Conservation (phyloP, 129 eudicot species). For the Flaveria sonorensis region DNA sequence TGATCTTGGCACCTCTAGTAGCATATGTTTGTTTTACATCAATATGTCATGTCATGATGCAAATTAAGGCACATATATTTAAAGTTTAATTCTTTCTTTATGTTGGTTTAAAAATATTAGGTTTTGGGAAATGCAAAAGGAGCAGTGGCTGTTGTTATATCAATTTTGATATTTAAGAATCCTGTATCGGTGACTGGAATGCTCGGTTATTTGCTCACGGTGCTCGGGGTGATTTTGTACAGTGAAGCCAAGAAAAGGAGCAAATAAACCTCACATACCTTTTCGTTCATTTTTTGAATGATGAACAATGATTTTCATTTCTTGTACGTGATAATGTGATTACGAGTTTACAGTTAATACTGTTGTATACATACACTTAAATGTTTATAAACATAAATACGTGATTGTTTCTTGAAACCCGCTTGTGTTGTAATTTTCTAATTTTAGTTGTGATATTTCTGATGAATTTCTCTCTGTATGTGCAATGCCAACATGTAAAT, state of each 20-base stretch:
- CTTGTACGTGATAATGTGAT: slow-evolving; percentile 32
- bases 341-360: slow-evolving; percentile 29
- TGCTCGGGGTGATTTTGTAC: slow-evolving; percentile 41
- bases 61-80: neutral
- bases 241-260: slow-evolving; percentile 49
- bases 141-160: slow-evolving; percentile 54
- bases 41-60: neutral
- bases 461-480: neutral
- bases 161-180: slow-evolving; percentile 45
- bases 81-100: neutral
- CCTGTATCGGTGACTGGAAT: slow-evolving; percentile 46
- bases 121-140: slow-evolving; percentile 58
- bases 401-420: slow-evolving; percentile 12
- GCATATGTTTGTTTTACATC: neutral
- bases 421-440: neutral
- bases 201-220: slow-evolving; percentile 43
- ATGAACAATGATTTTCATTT: slow-evolving; percentile 22
- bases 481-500: neutral
- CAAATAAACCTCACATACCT: slow-evolving; percentile 30
- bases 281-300: slow-evolving; percentile 29
- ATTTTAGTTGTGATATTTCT: neutral
- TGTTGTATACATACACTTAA: slow-evolving; percentile 29
- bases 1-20: too few species aligned
- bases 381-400: slow-evolving; percentile 33
- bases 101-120: slow-evolving; percentile 18